A percentile compares a stretch with the other conserved stretches of the same genome.
Conservation (phyloP, 2,329 filamentous ascomycete genomes). For the Fusarium tricinctum region DNA sequence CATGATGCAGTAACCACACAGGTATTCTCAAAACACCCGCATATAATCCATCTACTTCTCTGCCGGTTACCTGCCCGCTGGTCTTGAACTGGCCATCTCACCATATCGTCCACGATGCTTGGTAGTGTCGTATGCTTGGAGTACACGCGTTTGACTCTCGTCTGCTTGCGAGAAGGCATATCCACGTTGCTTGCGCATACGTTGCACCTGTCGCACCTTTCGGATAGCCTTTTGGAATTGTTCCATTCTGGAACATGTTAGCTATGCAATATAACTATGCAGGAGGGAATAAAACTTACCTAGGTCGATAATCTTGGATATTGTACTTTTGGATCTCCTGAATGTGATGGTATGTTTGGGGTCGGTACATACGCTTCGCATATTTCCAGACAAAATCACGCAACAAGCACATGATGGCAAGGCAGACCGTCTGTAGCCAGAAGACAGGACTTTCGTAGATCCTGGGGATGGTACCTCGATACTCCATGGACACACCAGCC, state of each 20-base stretch:
- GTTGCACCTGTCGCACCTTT: slow-evolving; percentile 97
- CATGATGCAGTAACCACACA: slow-evolving; percentile 42
- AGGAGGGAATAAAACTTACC: slow-evolving; percentile 67
- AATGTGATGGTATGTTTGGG: slow-evolving; percentile 96
- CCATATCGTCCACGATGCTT: slow-evolving; percentile 91
- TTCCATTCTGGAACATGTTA: slow-evolving; percentile 80
- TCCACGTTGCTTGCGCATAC: slow-evolving; percentile 98
- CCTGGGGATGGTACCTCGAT: slow-evolving; percentile 83
- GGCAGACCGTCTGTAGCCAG: slow-evolving; percentile 87
- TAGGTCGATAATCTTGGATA: slow-evolving; percentile 96
- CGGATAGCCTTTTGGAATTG: slow-evolving; percentile 99
- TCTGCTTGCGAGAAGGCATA: slow-evolving; percentile 99
- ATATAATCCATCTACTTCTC: slow-evolving; percentile 19
- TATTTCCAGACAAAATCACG: slow-evolving; percentile 98
- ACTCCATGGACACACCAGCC: slow-evolving; percentile 84
- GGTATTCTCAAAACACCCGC: slow-evolving; percentile 38
- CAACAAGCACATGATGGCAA: slow-evolving; percentile 85
- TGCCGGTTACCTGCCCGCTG: slow-evolving; percentile 44
- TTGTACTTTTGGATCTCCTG: slow-evolving; percentile 99
- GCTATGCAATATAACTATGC: background rate
- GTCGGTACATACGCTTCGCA: slow-evolving; percentile 95
- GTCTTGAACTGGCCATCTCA: slow-evolving; percentile 80
- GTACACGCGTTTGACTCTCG: slow-evolving; percentile 92
- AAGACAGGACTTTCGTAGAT: slow-evolving; percentile 87
- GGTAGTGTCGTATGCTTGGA: slow-evolving; percentile 98